Base-by-base conservation (phyloP, 345 rosid genomes). In the Heritiera littoralis region DNA sequence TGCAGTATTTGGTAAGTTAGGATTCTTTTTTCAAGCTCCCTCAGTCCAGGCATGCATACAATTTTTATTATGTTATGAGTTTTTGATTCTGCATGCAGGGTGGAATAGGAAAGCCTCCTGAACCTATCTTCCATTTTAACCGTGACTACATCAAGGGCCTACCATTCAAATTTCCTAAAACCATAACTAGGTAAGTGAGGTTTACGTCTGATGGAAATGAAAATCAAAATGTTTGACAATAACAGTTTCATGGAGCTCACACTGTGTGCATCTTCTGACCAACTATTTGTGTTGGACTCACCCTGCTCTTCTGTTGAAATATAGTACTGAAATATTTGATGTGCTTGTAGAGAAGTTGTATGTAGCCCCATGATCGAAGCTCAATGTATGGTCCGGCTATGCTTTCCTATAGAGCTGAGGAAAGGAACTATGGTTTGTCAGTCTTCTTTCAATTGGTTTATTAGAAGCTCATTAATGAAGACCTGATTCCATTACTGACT, bases 351-450 rank as follows among this genome's bases (percentile, higher is more conserved):
- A 83, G 97, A 95, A 84, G 89, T 89, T 66, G 98, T 95, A 49
- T 82, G 77, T 73, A 95, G 98, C 82, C 94, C 92, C 30, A 95
- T 95, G 98, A 94, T 92, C 12, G 95, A 95, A 89, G 98, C 89
- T 67, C 98, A 95, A 72, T 89, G 98, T 79, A 90, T 91, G 46
- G 98, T 95, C 80, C 94, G 92, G 88, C 78, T 93, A 79, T 92
- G 93, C 90, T 93, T 93, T 91, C 98, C 98, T 52, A 90, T 93
- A 75, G 92, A 88, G 85, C 85, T 95, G 85, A 90, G 88, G 82
- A 91, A 92, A 81, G 98, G 90, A 83, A 82, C 88, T 72, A 86
- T 90, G 98, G 98, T 95, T 76, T 77, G 86, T 79, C 28, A 23
- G 28, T 23, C 28, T 23, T 23, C 28, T 80, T 76, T 51, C 18